Conservation (phyloP, 192 early-diverging fungal species). For the Allomyces macrogynus region DNA sequence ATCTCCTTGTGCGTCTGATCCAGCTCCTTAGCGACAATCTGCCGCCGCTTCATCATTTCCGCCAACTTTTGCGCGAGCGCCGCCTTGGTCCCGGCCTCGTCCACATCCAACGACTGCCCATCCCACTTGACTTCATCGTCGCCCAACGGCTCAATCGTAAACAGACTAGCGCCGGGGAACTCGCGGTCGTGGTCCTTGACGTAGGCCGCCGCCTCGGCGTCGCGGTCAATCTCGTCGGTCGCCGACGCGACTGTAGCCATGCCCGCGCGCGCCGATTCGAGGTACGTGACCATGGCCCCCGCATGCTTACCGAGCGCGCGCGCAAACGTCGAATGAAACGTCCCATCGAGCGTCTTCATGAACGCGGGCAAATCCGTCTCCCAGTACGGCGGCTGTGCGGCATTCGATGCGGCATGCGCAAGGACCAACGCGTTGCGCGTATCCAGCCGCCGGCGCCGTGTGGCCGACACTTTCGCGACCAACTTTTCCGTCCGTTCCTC, state of each 20-base stretch:
- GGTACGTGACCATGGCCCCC: not conserved
- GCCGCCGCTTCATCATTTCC: not conserved
- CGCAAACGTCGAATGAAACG: not conserved
- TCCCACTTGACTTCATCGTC: not conserved
- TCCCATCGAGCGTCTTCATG: not conserved
- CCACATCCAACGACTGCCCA: not conserved
- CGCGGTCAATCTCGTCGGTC: not conserved
- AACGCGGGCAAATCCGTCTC: not conserved
- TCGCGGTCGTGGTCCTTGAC: not conserved
- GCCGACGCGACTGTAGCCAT: not conserved
- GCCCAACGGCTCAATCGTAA: not conserved
- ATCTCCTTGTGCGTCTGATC: not conserved
- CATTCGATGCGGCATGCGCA: not conserved
- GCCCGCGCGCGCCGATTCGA: not conserved
- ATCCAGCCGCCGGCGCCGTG: not conserved
- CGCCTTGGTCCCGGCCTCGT: not conserved
- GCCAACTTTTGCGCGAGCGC: not conserved
- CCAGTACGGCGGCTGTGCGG: not conserved
- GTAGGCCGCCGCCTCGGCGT: not conserved
- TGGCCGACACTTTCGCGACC: not conserved
- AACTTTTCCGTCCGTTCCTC: not conserved
- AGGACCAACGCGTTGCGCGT: not conserved
- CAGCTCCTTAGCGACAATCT: not conserved
- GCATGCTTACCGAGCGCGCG: not conserved
- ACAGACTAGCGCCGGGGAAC: not conserved